These are phyloP conservation scores for Solanum pinnatisectum DNA, from an alignment of 257 asterid genomes.

Conservation along the genomic window DNA sequence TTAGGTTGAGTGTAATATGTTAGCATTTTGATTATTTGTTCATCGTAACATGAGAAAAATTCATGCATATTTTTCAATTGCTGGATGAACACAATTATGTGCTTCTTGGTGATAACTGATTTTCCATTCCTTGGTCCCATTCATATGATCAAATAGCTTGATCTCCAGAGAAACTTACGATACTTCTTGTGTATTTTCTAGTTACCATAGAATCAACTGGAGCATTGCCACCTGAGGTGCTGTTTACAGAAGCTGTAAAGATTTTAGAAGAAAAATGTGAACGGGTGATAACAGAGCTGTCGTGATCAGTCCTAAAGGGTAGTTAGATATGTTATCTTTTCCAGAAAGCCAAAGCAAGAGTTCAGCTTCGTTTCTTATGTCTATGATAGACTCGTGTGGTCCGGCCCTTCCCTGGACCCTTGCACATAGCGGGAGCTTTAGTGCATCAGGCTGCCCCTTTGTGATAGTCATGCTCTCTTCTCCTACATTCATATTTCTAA, in stretches of 20 bases:
- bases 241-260: conserved; percentile 88
- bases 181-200: conserved; percentile 10
- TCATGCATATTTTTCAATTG: background rate
- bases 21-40: background rate
- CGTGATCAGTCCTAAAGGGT: conserved; percentile 17
- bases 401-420: background rate
- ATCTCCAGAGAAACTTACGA: background rate
- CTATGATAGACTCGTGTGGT: background rate
- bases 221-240: conserved; percentile 75
- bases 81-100: background rate
- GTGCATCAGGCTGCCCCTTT: background rate
- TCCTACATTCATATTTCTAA: background rate
- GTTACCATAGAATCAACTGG: conserved; percentile 90
- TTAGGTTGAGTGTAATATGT: background rate
- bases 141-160: background rate
- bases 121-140: background rate
- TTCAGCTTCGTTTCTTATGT: background rate
- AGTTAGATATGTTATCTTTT: background rate
- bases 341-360: background rate
- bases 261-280: conserved; percentile 83
- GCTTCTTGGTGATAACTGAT: background rate
- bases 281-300: conserved; percentile 62
- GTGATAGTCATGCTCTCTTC: background rate
- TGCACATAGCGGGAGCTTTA: background rate
- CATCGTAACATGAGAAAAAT: background rate